Evolutionary conservation across 495 filamentous ascomycete genomes (phyloP), one percentile per base, ranked within the genome.

Genomic region (Talaromyces adpressus): DNA sequence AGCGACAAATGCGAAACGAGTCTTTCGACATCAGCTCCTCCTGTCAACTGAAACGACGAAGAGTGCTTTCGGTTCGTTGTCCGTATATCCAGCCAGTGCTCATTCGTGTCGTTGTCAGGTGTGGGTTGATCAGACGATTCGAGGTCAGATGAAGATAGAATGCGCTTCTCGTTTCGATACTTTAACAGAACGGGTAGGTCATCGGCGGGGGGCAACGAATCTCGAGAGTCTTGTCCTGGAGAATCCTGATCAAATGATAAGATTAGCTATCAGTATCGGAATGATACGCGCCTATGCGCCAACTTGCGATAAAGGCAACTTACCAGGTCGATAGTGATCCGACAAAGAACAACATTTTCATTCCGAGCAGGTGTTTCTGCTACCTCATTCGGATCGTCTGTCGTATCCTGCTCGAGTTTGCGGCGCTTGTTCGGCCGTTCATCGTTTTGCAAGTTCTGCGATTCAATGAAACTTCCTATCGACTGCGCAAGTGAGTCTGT

Each of bases 281-380:
- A 16, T 56, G 22, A 56, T 56, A 14, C 51, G 51, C 23, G 51
- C 23, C 36, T 14, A 4, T 18, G 57, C 30, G 57, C 29, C 30
- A 9, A 34, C 30, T 57, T 32, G 16, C n/a, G 2, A 22, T 39
- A n/a, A 36, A 22, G 2, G n/a, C 57, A 59, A 49, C 62, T 64
- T 39, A 64, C 63, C 20, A 79, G 39, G 14, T 59, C 32, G 51
- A 63, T 32, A 68, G 67, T 20, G 54, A 78, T 64, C 5, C 75
- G 71, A 62, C 70, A 71, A 8, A 81, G 60, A 51, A 76, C 73
- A 52, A 81, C 75, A 54, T 79, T 76, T 0, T 74, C 74, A 51
- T 29, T n/a, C 4, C 20, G 22, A 49, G 20, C 29, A 29, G 20
- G n/a, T 7, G 14, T 25, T 3, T 30, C 29, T 32, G 12, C 45